Conservation (phyloP, 1,284 basidiomycete genomes). For the Cutaneotrichosporon mucoides region DNA sequence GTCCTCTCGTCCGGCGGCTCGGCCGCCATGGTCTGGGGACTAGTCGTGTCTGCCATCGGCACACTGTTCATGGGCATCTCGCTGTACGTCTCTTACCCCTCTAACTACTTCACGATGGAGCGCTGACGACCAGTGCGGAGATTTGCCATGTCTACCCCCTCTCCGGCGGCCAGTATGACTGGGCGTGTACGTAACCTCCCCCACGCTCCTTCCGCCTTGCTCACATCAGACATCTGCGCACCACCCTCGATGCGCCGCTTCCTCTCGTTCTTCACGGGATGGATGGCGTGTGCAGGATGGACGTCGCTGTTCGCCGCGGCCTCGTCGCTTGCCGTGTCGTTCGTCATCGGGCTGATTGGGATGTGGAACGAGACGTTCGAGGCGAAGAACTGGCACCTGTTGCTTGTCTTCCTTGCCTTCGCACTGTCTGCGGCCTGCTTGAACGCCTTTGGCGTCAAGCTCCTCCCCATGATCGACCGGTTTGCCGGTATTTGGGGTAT, state of each 20-base stretch:
- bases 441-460: slow-evolving; percentile 15
- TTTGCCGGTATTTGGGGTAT: slow-evolving; percentile 33
- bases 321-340: slow-evolving; percentile 24
- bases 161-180: slow-evolving; percentile 45
- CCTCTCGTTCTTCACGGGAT: slow-evolving; percentile 13
- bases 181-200: slow-evolving; percentile 14
- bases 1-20: slow-evolving; percentile 40
- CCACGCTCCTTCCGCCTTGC: background rate
- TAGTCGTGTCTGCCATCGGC: slow-evolving; percentile 33
- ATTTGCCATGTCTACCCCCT: slow-evolving; percentile 16
- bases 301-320: slow-evolving; percentile 43
- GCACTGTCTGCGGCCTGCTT: slow-evolving; percentile 1
- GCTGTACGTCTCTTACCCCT: slow-evolving; percentile 14
- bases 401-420: slow-evolving; percentile 11
- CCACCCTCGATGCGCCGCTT: background rate
- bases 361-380: slow-evolving; percentile 11
- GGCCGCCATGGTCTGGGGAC: slow-evolving; percentile 42
- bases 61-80: slow-evolving; percentile 28
- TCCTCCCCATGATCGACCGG: slow-evolving; percentile 16
- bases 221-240: slow-evolving; percentile 7
- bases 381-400: slow-evolving; percentile 9
- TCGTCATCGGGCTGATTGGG: slow-evolving; percentile 27
- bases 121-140: slow-evolving; percentile 8
- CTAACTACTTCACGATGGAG: no score
- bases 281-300: slow-evolving; percentile 38